Evolutionary conservation across 192 early-diverging fungal genomes (phyloP), one percentile per base, ranked within the genome.

Genomic region (Chytriomyces confervae): DNA sequence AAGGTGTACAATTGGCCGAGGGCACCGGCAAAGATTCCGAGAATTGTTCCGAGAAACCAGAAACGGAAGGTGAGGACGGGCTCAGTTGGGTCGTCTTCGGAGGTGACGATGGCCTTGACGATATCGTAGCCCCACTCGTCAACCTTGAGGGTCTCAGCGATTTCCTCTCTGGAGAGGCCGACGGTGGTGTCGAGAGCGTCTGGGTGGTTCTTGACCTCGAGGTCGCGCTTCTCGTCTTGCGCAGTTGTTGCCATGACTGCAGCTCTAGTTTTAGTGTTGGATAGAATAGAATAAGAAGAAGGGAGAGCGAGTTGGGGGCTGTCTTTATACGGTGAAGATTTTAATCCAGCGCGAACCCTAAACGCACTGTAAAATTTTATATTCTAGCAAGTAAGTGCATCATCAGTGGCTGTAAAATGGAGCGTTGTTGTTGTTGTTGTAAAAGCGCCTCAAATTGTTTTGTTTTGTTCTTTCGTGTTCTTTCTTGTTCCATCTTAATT

Each of bases 11-110:
- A 43, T 43, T 72, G 70, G 0, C 70, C 70, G 18, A 72, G 53
- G 16, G 53, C 27, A 24, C 70, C 70, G 9, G 50, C 20, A 62
- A 64, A 75, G 46, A 85, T 84, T 62, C 76, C 76, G 20, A 89
- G 80, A n/a, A 89, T 84, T 47, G 83, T 18, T 29, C 50, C 16
- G n/a, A 72, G 83, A 29, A 80, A 80, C 84, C 62, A 89, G 81
- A 45, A 83, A 50, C 88, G 86, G 68, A 89, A 89, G 3, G 86
- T 89, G 46, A 80, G 70, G 46, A 88, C 82, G 49, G 87, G 87
- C 5, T 79, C 61, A 7, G 60, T 83, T 16, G 87, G 63, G 6
- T 36, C 18, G 27, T 65, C 63, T 3, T 65, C 63, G 11, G 63
- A 16, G 6, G 63, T 23, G 27, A 65, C 63, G 63, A 65, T 18